A percentile compares a stretch with the other conserved stretches of the same genome.
phyloP scores from a whole-genome alignment of 2,329 filamentous ascomycete genomes.

The Botrytis paeoniae region DNA sequence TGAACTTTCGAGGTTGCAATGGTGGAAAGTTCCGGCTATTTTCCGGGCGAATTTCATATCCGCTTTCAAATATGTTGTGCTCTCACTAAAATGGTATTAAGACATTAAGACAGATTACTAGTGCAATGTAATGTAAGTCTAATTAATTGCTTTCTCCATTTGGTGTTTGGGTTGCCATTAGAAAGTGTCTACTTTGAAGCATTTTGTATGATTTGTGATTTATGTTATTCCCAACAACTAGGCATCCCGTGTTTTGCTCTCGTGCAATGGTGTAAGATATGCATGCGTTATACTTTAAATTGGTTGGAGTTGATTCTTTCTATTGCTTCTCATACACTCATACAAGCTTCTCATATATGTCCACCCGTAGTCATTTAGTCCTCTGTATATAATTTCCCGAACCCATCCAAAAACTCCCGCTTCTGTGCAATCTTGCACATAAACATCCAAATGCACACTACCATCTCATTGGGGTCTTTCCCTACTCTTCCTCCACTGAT shows the following conservation, averaged over 20 bases:
- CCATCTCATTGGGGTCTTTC: conserved; percentile 17
- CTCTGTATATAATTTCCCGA: conserved; percentile 2
- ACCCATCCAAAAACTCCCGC: conserved; percentile 13
- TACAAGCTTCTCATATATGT: neutral
- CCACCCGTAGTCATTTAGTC: neutral
- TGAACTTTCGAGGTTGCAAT: conserved; percentile 12
- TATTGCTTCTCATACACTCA: neutral
- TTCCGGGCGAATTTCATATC: neutral
- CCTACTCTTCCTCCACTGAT: conserved; percentile 52
- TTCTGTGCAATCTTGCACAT: conserved; percentile 4
- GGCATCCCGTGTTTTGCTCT: neutral
- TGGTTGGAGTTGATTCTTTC: neutral
- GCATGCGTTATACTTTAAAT: neutral
- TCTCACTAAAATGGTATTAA: neutral
- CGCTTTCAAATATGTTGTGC: neutral
- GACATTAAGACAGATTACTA: neutral
- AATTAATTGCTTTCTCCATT: conserved; percentile 2
- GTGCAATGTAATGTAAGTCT: conserved; percentile 4
- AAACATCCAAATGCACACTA: neutral
- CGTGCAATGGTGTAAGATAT: neutral
- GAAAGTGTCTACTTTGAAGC: neutral
- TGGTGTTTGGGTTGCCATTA: neutral
- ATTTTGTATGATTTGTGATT: neutral
- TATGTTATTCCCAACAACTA: neutral
- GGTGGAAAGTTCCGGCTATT: conserved; percentile 15